Evolutionary conservation across 1,139 yeast species (phyloP).

Genomic region (Suhomyces wounanorum): DNA sequence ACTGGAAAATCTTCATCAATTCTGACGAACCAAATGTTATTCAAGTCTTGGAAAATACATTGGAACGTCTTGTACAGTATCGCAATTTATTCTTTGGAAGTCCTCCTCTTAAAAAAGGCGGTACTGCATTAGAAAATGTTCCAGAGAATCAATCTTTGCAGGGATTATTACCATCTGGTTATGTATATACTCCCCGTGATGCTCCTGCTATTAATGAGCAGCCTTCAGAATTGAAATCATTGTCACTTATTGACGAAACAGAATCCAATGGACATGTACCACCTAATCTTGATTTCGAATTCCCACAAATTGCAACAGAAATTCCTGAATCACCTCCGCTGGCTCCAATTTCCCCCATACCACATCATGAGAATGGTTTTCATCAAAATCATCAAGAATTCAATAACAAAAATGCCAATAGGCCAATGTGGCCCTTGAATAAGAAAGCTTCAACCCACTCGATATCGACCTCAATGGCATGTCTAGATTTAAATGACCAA

Average conservation of each 20-base stretch:
- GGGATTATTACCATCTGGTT: constrained; percentile 3
- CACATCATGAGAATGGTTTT: constrained; percentile 30
- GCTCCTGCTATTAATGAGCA: constrained; percentile 15
- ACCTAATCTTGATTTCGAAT: constrained; percentile 3
- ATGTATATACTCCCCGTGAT: neutral
- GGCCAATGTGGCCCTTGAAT: constrained; percentile 17
- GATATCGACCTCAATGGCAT: constrained; percentile 30
- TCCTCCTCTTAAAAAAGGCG: constrained; percentile 2
- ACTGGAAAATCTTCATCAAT: constrained; percentile 62
- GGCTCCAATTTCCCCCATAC: constrained; percentile 43
- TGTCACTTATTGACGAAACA: constrained; percentile 19
- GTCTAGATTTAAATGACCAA: constrained; percentile 26
- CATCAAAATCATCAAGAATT: constrained; percentile 7
- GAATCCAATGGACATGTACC: constrained; percentile 10
- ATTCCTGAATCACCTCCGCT: constrained; percentile 53
- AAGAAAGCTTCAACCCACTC: constrained; percentile 27
- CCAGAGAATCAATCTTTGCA: constrained; percentile 4
- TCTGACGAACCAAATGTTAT: constrained; percentile 37
- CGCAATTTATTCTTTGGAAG: constrained; percentile 37
- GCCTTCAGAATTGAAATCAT: constrained; percentile 19
- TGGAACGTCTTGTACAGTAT: constrained; percentile 47
- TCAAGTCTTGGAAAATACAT: constrained; percentile 36
- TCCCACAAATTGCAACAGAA: constrained; percentile 9
- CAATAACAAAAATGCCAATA: constrained; percentile 1
- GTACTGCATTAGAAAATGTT: constrained; percentile 3